These are phyloP conservation scores for Catharanthus roseus DNA, from an alignment of 257 asterid genomes.

Conservation along the genomic window DNA sequence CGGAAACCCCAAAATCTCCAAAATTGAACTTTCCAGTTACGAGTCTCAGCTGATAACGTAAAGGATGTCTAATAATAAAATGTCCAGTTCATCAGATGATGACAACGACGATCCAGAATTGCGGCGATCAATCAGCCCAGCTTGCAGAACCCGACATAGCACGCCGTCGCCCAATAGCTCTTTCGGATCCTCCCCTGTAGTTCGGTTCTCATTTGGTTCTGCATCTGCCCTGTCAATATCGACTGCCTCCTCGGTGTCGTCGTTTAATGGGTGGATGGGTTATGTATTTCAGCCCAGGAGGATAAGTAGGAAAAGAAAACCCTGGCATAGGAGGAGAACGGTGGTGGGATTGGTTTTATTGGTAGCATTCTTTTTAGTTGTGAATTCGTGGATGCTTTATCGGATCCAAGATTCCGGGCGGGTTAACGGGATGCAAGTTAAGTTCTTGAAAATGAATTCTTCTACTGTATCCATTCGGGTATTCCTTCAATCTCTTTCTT, in stretches of 20 bases:
- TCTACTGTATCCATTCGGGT: conserved; percentile 70
- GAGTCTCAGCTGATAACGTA: too few relatives aligned
- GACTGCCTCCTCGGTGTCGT: conserved; percentile 24
- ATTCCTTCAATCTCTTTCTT: conserved; percentile 12
- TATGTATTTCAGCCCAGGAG: conserved; percentile 25
- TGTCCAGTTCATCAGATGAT: conserved; percentile 5
- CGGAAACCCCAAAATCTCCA: background rate
- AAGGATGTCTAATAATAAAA: conserved; percentile 8
- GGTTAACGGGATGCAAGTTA: conserved; percentile 35
- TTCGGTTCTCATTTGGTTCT: conserved; percentile 18
- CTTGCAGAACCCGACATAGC: conserved; percentile 26
- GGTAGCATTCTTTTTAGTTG: conserved; percentile 36
- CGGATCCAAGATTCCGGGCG: conserved; percentile 63
- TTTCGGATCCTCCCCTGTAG: conserved; percentile 24
- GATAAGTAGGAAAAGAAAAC: conserved; percentile 30
- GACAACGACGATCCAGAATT: conserved; percentile 13
- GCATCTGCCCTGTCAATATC: conserved; percentile 12
- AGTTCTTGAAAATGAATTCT: conserved; percentile 46
- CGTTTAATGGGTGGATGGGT: conserved; percentile 32
- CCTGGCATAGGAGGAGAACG: conserved; percentile 40
- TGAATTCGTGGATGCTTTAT: conserved; percentile 79
- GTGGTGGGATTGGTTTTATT: conserved; percentile 37
- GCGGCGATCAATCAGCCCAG: conserved; percentile 2
- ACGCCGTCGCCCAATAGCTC: conserved; percentile 30
- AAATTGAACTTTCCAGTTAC: background rate